A percentile compares a stretch with the other conserved stretches of the same genome.
phyloP scores from a whole-genome alignment of 2,329 filamentous ascomycete genomes.

The Diaporthe citriasiana region DNA sequence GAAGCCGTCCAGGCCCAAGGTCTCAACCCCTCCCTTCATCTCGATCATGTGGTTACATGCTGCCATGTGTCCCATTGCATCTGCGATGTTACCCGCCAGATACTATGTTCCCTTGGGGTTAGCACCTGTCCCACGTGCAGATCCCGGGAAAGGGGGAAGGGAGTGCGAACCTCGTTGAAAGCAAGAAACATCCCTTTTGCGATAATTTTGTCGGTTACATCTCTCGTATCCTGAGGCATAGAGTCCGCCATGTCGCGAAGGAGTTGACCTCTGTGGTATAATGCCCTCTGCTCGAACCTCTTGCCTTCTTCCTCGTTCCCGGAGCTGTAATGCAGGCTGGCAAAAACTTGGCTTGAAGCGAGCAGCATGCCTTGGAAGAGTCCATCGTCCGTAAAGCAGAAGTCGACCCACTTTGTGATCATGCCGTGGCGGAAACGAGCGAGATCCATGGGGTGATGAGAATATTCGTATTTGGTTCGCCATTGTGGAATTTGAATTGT shows the following conservation, averaged over 20 bases:
- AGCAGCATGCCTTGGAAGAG: constrained; percentile 27
- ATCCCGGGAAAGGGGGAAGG: too few relatives aligned
- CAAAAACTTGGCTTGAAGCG: constrained; percentile 14
- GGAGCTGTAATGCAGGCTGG: neutral
- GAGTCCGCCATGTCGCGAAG: constrained; percentile 29
- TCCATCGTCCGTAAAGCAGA: constrained; percentile 34
- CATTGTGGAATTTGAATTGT: constrained; percentile 28
- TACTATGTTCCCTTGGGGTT: neutral
- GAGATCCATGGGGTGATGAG: constrained; percentile 9
- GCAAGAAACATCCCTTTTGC: constrained; percentile 25
- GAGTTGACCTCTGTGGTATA: constrained; percentile 24
- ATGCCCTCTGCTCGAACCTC: constrained; percentile 22
- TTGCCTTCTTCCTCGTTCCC: constrained; percentile 5
- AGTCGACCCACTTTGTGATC: neutral
- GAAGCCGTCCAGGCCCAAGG: constrained; percentile 44
- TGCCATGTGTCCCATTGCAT: constrained; percentile 8
- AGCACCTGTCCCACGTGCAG: neutral
- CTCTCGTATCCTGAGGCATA: constrained; percentile 2
- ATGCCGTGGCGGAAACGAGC: constrained; percentile 15
- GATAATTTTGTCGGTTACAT: constrained; percentile 29
- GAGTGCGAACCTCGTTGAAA: constrained; percentile 30
- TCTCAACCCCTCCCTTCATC: constrained; percentile 15
- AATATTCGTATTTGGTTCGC: constrained; percentile 25
- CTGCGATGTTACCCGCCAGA: constrained; percentile 8
- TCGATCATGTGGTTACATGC: constrained; percentile 35